phyloP scores from a whole-genome alignment of 2,329 filamentous ascomycete species.

The Pseudogymnoascus sp. region DNA sequence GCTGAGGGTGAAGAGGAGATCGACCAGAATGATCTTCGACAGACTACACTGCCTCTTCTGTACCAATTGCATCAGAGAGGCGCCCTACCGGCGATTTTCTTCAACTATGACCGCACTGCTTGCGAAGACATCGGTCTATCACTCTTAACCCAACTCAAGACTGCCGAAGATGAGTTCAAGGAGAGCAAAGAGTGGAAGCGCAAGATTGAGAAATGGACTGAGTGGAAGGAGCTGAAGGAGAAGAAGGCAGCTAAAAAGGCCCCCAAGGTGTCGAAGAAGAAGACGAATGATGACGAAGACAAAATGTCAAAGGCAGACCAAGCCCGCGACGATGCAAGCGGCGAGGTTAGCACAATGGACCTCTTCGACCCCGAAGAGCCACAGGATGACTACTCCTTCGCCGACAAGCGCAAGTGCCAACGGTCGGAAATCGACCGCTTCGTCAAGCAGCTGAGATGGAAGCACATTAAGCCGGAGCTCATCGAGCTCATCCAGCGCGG shows the following conservation, averaged over 20 bases:
- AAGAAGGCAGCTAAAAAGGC: constrained; percentile 37
- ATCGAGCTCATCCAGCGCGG: constrained; percentile 56
- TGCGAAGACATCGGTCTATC: constrained; percentile 52
- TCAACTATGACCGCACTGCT: constrained; percentile 61
- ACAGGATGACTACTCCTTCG: constrained; percentile 56
- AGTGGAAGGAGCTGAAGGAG: constrained; percentile 41
- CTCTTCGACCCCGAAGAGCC: constrained; percentile 59
- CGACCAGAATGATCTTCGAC: constrained; percentile 28
- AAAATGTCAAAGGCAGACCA: constrained; percentile 47
- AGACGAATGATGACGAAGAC: constrained; percentile 36
- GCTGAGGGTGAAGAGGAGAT: constrained; percentile 11
- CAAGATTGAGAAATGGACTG: constrained; percentile 49
- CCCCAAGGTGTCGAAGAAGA: constrained; percentile 32
- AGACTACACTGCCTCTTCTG: constrained; percentile 48
- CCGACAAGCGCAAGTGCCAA: constrained; percentile 50
- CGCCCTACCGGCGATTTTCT: constrained; percentile 65
- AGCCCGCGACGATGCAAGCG: constrained; percentile 45
- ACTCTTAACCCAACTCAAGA: constrained; percentile 44
- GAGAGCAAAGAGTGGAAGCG: constrained; percentile 51
- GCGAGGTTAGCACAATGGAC: constrained; percentile 50
- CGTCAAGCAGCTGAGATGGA: constrained; percentile 41
- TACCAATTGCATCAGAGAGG: constrained; percentile 52
- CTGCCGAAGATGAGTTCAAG: constrained; percentile 49
- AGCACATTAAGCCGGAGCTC: constrained; percentile 43
- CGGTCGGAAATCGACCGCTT: constrained; percentile 50